Conservation (phyloP, 2,329 filamentous ascomycete species). For the Aspergillus neoniger region DNA sequence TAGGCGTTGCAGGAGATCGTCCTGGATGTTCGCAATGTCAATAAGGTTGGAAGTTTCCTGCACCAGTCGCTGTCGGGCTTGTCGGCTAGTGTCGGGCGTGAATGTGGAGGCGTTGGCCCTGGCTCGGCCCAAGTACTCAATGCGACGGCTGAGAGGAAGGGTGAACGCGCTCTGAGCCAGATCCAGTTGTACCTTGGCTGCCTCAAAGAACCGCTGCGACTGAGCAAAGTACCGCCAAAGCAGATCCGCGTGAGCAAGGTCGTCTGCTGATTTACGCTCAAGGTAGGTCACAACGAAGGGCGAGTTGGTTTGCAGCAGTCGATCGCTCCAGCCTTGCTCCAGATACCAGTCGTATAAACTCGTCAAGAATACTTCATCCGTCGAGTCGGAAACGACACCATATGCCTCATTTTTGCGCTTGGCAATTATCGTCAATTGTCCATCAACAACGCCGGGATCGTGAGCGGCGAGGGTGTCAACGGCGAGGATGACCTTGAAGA, state of each 20-base stretch:
- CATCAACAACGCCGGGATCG: constrained; percentile 75
- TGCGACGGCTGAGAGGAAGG: constrained; percentile 78
- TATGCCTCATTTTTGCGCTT: constrained; percentile 87
- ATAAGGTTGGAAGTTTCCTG: constrained; percentile 83
- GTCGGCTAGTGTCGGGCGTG: constrained; percentile 72
- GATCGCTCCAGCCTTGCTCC: constrained; percentile 77
- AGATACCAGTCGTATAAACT: constrained; percentile 99
- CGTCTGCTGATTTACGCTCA: constrained; percentile 69
- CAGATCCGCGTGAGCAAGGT: constrained; percentile 80
- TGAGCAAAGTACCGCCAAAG: constrained; percentile 92
- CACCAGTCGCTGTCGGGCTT: constrained; percentile 79
- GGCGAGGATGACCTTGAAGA: constrained; percentile 76
- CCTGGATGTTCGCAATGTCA: constrained; percentile 92
- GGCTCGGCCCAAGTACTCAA: constrained; percentile 85
- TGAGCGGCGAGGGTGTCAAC: constrained; percentile 71
- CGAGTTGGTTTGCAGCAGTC: constrained; percentile 80
- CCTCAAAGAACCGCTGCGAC: constrained; percentile 78
- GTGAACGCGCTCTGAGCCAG: constrained; percentile 81
- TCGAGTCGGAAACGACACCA: constrained; percentile 80
- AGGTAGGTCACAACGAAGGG: constrained; percentile 85
- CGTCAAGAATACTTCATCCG: constrained; percentile 92
- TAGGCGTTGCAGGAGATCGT: constrained; percentile 81
- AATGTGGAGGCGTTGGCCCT: constrained; percentile 89
- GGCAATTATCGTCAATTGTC: constrained; percentile 71
- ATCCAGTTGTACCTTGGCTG: constrained; percentile 80